phyloP scores from a whole-genome alignment of 2,329 filamentous ascomycete genomes.

The Sporothrix sp. region DNA sequence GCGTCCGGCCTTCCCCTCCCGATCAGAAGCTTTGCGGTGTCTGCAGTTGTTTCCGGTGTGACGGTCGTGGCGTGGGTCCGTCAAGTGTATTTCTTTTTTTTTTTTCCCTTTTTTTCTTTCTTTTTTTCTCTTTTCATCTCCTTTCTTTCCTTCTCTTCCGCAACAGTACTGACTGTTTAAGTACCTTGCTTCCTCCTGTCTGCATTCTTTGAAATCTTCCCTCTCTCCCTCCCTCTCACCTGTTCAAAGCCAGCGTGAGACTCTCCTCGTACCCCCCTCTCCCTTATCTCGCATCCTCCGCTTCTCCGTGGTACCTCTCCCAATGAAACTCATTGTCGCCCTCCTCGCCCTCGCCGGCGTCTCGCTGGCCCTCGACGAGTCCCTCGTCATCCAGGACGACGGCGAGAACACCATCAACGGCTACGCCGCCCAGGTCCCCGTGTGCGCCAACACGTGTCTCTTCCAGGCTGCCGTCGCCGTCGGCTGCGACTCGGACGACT shows the following conservation, averaged over 20 bases:
- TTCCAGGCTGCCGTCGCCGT: conserved; percentile 14
- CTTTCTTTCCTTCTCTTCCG: neutral
- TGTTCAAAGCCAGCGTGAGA: no score
- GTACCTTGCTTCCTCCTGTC: no score
- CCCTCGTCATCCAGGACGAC: conserved; percentile 6
- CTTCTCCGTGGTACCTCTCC: neutral
- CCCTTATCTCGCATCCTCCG: neutral
- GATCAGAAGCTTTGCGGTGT: conserved; percentile 6
- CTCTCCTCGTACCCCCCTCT: neutral
- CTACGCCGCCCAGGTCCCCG: conserved; percentile 29
- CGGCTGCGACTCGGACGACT: conserved; percentile 15
- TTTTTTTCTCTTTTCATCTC: neutral
- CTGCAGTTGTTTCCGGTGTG: no score
- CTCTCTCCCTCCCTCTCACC: no score
- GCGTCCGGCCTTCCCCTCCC: neutral
- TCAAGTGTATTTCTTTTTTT: neutral
- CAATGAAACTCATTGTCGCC: neutral
- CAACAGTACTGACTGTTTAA: no score
- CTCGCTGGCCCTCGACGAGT: neutral
- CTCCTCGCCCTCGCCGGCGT: neutral
- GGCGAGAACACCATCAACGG: conserved; percentile 26
- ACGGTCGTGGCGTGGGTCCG: no score
- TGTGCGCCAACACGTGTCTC: conserved; percentile 17
- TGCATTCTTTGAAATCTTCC: no score
- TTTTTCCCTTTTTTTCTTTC: neutral